phyloP scores from a whole-genome alignment of 768 basidiomycete species.

The Plicaturopsis crispa region DNA sequence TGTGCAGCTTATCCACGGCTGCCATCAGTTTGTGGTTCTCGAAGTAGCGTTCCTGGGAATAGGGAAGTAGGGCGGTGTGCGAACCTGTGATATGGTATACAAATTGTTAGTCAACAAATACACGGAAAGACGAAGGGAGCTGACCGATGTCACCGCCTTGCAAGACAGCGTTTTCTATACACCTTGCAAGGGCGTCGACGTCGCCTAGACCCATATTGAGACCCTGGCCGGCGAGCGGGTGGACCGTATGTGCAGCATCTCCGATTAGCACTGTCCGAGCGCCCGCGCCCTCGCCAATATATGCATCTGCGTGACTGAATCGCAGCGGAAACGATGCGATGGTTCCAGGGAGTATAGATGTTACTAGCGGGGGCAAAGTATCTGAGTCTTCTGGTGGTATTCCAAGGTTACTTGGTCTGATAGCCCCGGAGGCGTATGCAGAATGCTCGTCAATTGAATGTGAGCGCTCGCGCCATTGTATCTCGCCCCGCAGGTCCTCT shows the following conservation, averaged over 20 bases:
- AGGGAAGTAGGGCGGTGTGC: constrained; percentile 65
- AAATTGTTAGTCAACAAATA: too few relatives aligned
- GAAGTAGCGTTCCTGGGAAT: constrained; percentile 76
- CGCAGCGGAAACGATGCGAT: constrained; percentile 87
- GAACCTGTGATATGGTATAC: constrained; percentile 49
- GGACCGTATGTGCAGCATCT: constrained; percentile 92
- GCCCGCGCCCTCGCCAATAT: constrained; percentile 66
- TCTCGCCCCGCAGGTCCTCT: constrained; percentile 49
- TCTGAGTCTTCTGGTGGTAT: constrained; percentile 59
- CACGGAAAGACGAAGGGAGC: too few relatives aligned
- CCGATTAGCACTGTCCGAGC: constrained; percentile 83
- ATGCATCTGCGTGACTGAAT: constrained; percentile 79
- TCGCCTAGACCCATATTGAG: constrained; percentile 92
- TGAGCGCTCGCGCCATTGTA: constrained; percentile 65
- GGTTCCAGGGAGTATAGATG: constrained; percentile 59
- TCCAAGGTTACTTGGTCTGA: constrained; percentile 25
- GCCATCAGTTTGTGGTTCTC: constrained; percentile 83
- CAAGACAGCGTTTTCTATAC: constrained; percentile 47
- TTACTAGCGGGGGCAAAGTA: constrained; percentile 67
- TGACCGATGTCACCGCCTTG: constrained; percentile 81
- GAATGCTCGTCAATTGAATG: constrained; percentile 61
- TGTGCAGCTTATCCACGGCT: constrained; percentile 84
- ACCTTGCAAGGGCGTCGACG: constrained; percentile 61
- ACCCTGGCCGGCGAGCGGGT: constrained; percentile 95
- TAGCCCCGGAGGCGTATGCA: constrained; percentile 46